Base-by-base conservation (phyloP, 768 basidiomycete genomes). In the Hortiboletus flavorubellus region DNA sequence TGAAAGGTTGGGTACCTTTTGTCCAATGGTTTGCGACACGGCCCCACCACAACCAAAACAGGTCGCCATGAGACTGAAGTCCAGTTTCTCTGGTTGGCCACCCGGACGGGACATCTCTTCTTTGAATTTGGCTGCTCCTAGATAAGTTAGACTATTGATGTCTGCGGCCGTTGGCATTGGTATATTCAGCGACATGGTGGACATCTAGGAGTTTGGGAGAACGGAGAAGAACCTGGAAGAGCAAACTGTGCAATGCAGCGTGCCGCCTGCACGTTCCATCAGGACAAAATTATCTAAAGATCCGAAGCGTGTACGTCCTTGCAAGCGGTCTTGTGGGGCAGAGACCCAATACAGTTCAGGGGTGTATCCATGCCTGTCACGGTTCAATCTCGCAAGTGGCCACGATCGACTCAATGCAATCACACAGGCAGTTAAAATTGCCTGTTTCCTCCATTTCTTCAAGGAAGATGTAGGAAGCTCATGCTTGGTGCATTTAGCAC, bases 371-470 rank as follows among this genome's bases (percentile, higher is more conserved):
- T 48, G 70, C 73, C 43, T 21, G 68, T 59, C 30, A 31, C 21
- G 26, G 35, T 53, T 30, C 39, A 21, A 16, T 48, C 39, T 31
- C 44, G 40, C 15, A 21, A 21, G 21, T 9, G 40, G 21, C 38
- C 26, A 38, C 47, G 16, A n/a, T 48, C 60, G 43, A 62, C 21
- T 14, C 15, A 31, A 21, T 30, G 37, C 23, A 34, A 47, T 30
- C 30, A 31, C 58, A 82, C 58, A 89, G 86, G 61, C 75, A 9
- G 63, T 79, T 12, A 91, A 90, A 60, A 61, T 80, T 10, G 72
- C 69, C 5, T 86, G 82, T 63, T 76, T 79, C 12, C 64, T 80
- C 2, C 90, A 91, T 64, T 74, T 91, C 49, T 80, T 88, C 59
- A 71, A 76, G 12, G 79, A 84, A 60, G 80, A 87, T 67, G 69